Base-by-base conservation (phyloP, 495 filamentous ascomycete species). In the Aspergillus haitiensis region DNA sequence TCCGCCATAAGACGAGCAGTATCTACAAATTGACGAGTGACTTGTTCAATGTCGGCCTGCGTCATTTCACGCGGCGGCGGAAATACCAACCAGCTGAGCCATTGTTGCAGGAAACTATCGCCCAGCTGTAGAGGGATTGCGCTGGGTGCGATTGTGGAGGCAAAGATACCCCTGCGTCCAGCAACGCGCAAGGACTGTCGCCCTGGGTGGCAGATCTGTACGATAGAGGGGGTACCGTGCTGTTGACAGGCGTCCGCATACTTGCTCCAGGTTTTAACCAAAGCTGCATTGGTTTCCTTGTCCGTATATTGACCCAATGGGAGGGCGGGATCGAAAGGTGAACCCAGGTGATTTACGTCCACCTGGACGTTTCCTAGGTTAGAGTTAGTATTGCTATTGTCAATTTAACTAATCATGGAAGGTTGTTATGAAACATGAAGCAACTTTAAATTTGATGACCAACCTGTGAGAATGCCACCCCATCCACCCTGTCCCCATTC, bases 201-300 rank as follows among this genome's bases (percentile, higher is more conserved):
- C 3, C 84, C 84, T 0, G 84, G 81, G 55, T 88, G 85, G 64
- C 75, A 79, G 55, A 87, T 64, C 60, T 88, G 84, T 2, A 84
- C 75, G 33, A 87, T 71, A 9, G 73, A 62, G 0, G 82, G 78
- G 3, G 82, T 77, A 27, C 75, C 78, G 46, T 78, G 66, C 16
- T 74, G 67, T 56, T 83, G 76, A 61, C 66, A 69, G 40, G 77
- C 65, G 8, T 68, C 55, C 10, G 82, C 82, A 64, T 79, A 85
- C 44, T 71, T 67, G 52, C 72, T 75, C 75, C 78, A 85, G 33
- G 67, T 59, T 0, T 66, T 63, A 45, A 81, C 36, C 0, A 77
- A 64, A 32, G 63, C 58, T 11, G 63, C 60, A 49, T 70, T 66
- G 3, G 58, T 58, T n/a, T 74, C 63, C 21, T 67, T 55, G 46